phyloP scores from a whole-genome alignment of 805 yeast genomes.

The Sungouiella blattae region DNA sequence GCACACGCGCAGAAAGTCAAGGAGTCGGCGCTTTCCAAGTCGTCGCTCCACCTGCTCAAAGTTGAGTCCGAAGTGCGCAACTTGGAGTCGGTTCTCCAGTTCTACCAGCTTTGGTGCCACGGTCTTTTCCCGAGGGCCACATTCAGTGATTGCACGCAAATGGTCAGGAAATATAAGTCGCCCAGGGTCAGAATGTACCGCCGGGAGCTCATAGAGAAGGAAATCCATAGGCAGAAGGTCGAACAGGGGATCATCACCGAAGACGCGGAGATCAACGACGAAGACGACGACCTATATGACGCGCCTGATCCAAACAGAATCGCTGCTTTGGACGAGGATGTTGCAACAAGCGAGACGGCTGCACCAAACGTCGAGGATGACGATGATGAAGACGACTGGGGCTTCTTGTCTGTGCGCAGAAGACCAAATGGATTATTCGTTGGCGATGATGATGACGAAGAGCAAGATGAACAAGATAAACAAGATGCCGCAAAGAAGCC shows the following conservation, averaged over 20 bases:
- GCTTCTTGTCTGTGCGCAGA: conserved; percentile 12
- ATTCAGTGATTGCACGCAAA: conserved; percentile 14
- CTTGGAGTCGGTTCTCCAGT: conserved; percentile 33
- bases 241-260: conserved; percentile 17
- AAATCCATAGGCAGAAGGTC: conserved; percentile 14
- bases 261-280: conserved; percentile 3
- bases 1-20: conserved; percentile 11
- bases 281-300: conserved; percentile 8
- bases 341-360: conserved; percentile 4
- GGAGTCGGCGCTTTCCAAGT: conserved; percentile 10
- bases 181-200: conserved; percentile 10
- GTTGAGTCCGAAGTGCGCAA: conserved; percentile 33
- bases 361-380: conserved; percentile 1
- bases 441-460: conserved; percentile 34
- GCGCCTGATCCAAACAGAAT: conserved; percentile 6
- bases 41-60: conserved; percentile 17
- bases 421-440: conserved; percentile 25
- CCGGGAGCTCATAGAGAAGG: conserved; percentile 11
- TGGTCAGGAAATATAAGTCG: conserved; percentile 14
- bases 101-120: conserved; percentile 46
- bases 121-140: conserved; percentile 23
- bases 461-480: too few species aligned
- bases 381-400: conserved; percentile 19
- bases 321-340: conserved; percentile 8
- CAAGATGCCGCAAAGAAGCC: background rate